Evolutionary conservation across 768 basidiomycete species (phyloP).

Genomic region (Leccinum longicurvipes): DNA sequence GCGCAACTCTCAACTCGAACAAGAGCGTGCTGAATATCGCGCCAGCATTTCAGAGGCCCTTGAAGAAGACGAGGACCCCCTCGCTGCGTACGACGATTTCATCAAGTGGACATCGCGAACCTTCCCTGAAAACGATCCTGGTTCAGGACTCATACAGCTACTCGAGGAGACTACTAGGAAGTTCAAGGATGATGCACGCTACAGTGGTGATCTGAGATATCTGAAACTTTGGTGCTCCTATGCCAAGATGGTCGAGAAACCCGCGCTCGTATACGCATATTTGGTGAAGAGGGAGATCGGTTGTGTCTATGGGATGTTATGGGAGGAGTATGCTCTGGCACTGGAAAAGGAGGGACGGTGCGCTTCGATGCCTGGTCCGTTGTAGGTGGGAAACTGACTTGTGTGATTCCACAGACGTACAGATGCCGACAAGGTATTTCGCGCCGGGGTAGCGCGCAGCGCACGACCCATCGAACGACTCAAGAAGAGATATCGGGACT

Average conservation of each 20-base stretch:
- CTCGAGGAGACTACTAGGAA: slow-evolving; percentile 80
- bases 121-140: slow-evolving; percentile 64
- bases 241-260: slow-evolving; percentile 72
- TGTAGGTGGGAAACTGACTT: slow-evolving; percentile 4
- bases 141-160: slow-evolving; percentile 74
- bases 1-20: slow-evolving; percentile 29
- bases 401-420: slow-evolving; percentile 44
- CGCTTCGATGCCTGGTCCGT: slow-evolving; percentile 23
- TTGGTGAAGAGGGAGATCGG: slow-evolving; percentile 74
- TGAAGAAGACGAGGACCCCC: slow-evolving; percentile 79
- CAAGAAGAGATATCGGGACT: slow-evolving; percentile 77
- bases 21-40: slow-evolving; percentile 31
- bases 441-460: slow-evolving; percentile 74
- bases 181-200: slow-evolving; percentile 80
- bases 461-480: slow-evolving; percentile 83
- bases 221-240: slow-evolving; percentile 90
- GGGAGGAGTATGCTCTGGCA: slow-evolving; percentile 85
- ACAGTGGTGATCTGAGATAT: slow-evolving; percentile 86
- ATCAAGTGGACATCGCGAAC: slow-evolving; percentile 86
- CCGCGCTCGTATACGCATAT: slow-evolving; percentile 67
- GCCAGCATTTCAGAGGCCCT: slow-evolving; percentile 49
- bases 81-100: slow-evolving; percentile 82
- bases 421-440: slow-evolving; percentile 81
- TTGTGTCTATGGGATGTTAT: slow-evolving; percentile 71
- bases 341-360: slow-evolving; percentile 79